Percentiles rank a stretch among this genome's conserved stretches.
These are phyloP conservation scores for Baeospora myosura DNA, from an alignment of 1,284 basidiomycete genomes.

Conservation along the genomic window DNA sequence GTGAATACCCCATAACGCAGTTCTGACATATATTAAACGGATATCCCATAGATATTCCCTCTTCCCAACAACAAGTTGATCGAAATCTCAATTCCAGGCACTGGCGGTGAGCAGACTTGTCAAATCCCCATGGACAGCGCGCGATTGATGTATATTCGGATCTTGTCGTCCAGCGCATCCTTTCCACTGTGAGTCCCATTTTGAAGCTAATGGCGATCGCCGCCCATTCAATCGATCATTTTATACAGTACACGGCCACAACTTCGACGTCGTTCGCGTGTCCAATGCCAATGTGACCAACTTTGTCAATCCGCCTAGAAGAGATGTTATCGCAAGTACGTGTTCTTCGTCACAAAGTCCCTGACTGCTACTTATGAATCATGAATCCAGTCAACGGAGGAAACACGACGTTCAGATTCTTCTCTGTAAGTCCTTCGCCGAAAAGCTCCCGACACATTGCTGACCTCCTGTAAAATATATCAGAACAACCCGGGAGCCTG, in stretches of 20 bases:
- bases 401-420: conserved; percentile 28
- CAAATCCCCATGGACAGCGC: too few species aligned
- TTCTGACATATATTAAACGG: neutral
- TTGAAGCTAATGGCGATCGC: neutral
- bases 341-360: neutral
- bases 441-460: neutral
- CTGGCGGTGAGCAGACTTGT: conserved; percentile 15
- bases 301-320: conserved; percentile 26
- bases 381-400: conserved; percentile 19
- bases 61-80: conserved; percentile 24
- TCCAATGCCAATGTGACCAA: conserved; percentile 18
- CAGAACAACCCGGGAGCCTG: conserved; percentile 29
- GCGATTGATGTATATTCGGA: neutral
- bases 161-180: conserved; percentile 20
- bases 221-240: neutral
- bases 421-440: conserved; percentile 10
- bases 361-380: neutral
- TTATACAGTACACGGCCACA: conserved; percentile 27
- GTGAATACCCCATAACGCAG: conserved; percentile 4
- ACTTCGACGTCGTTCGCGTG: conserved; percentile 26
- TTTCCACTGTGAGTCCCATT: conserved; percentile 24
- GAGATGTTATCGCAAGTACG: conserved; percentile 27
- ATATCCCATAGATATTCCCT: conserved; percentile 18
- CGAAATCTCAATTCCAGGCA: conserved; percentile 27
- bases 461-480: conserved; percentile 10